A percentile compares a stretch with the other conserved stretches of the same genome.
Evolutionary conservation across 768 basidiomycete genomes (phyloP).

Genomic region (Paxillus ammoniavirescens): DNA sequence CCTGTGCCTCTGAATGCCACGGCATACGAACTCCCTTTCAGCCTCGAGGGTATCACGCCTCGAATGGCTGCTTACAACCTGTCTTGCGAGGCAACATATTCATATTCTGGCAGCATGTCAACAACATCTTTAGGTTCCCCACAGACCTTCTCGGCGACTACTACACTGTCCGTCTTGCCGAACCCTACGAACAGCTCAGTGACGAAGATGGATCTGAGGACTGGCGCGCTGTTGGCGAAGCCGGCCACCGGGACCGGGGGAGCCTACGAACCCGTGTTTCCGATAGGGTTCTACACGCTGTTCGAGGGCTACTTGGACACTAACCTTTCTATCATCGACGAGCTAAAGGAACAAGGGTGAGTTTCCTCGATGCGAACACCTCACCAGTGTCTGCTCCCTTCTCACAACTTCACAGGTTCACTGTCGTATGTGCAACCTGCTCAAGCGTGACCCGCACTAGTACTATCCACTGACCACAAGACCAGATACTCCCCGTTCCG

Average conservation of each 20-base stretch:
- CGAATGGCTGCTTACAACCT: constrained; percentile 32
- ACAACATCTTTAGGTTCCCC: background rate
- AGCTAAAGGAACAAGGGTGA: constrained; percentile 32
- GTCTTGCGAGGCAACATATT: constrained; percentile 26
- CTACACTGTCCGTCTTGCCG: constrained; percentile 49
- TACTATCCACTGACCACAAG: background rate
- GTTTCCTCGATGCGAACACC: constrained; percentile 1
- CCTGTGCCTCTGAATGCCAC: constrained; percentile 51
- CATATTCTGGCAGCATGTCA: constrained; percentile 33
- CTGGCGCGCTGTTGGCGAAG: constrained; percentile 52
- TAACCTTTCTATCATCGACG: constrained; percentile 27
- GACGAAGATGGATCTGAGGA: constrained; percentile 63
- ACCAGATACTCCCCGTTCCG: constrained; percentile 69
- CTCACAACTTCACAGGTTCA: constrained; percentile 5
- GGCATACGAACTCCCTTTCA: constrained; percentile 48
- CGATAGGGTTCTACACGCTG: constrained; percentile 43
- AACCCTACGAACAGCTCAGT: constrained; percentile 50
- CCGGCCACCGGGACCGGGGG: constrained; percentile 51
- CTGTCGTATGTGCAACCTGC: constrained; percentile 31
- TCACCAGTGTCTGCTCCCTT: background rate
- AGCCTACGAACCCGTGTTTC: constrained; percentile 50
- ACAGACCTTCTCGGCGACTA: constrained; percentile 45
- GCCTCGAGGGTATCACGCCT: constrained; percentile 44
- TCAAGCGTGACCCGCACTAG: too few relatives aligned
- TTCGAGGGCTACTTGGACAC: constrained; percentile 28